phyloP scores from a whole-genome alignment of 148 eudicot genomes.

The Rhododendron ferrugineum region DNA sequence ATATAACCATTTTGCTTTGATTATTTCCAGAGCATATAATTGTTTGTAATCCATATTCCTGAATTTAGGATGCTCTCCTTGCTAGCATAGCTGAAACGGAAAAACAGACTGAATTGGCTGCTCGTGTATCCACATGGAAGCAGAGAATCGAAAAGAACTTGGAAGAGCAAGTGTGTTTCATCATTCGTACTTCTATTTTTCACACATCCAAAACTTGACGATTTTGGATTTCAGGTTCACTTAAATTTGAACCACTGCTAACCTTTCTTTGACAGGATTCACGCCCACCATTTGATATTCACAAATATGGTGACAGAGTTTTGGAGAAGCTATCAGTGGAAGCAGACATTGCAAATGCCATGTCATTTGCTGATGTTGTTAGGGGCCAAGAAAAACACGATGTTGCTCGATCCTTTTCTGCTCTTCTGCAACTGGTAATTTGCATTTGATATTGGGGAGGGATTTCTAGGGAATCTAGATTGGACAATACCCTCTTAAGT shows the following conservation, averaged over 20 bases:
- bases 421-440: slow-evolving; percentile 81
- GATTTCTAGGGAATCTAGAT: neutral
- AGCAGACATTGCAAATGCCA: slow-evolving; percentile 26
- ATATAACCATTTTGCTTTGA: neutral
- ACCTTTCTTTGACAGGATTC: slow-evolving; percentile 51
- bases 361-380: slow-evolving; percentile 68
- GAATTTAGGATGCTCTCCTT: slow-evolving; percentile 72
- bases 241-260: neutral
- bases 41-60: slow-evolving; percentile 7
- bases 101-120: slow-evolving; percentile 77
- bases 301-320: slow-evolving; percentile 64
- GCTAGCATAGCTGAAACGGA: slow-evolving; percentile 77
- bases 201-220: no score
- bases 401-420: slow-evolving; percentile 84
- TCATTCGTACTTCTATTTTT: neutral
- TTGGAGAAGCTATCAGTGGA: slow-evolving; percentile 48
- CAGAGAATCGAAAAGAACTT: slow-evolving; percentile 76
- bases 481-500: neutral
- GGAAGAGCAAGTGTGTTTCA: slow-evolving; percentile 61
- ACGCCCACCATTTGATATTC: slow-evolving; percentile 84
- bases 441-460: neutral
- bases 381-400: slow-evolving; percentile 75
- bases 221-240: neutral
- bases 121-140: slow-evolving; percentile 89
- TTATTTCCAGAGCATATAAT: neutral